Evolutionary conservation across 2,329 filamentous ascomycete species (phyloP).

Genomic region (Phialophora chinensis): DNA sequence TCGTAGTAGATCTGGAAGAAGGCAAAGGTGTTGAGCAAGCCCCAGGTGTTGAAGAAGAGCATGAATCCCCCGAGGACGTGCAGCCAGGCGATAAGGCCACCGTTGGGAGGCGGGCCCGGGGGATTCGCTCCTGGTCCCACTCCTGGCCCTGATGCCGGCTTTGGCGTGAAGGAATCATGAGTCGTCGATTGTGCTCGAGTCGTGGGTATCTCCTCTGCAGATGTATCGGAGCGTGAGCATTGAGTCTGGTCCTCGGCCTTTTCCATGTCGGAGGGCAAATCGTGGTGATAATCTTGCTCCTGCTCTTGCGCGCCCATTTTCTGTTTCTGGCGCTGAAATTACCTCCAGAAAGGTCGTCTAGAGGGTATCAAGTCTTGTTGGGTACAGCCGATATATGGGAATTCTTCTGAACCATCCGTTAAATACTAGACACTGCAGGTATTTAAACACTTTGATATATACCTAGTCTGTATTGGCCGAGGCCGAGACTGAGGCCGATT

Average conservation of each 20-base stretch:
- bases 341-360: too few relatives aligned
- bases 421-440: too few relatives aligned
- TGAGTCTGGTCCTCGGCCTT: neutral
- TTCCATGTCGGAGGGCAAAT: neutral
- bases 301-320: neutral
- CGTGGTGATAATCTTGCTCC: neutral
- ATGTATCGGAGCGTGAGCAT: neutral
- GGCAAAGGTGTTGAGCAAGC: slow-evolving; percentile 41
- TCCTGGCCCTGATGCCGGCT: neutral
- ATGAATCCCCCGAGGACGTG: slow-evolving; percentile 41
- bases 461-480: too few relatives aligned
- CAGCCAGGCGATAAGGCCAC: slow-evolving; percentile 42
- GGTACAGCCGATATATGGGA: too few relatives aligned
- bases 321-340: neutral
- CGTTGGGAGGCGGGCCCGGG: slow-evolving; percentile 32
- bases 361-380: too few relatives aligned
- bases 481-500: too few relatives aligned
- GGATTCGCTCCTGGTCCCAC: neutral
- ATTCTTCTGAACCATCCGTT: too few relatives aligned
- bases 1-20: slow-evolving; percentile 46
- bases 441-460: too few relatives aligned
- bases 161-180: too few relatives aligned
- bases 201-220: neutral
- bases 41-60: slow-evolving; percentile 38
- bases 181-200: neutral